Evolutionary conservation across 2,329 filamentous ascomycete species (phyloP).

Genomic region (Stagonosporopsis chrysanthemi): DNA sequence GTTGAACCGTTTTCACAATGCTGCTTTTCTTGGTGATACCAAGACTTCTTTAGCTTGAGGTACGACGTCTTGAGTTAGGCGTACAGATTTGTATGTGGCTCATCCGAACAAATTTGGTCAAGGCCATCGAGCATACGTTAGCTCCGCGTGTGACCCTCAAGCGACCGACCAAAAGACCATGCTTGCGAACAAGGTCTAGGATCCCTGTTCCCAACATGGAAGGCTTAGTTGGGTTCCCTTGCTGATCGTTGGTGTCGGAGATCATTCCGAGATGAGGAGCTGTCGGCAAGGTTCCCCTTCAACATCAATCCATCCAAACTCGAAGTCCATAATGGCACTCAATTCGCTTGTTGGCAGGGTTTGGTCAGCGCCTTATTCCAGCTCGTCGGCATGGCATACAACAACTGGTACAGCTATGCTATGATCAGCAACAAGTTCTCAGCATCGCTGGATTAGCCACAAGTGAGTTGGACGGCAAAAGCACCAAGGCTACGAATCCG

Average conservation of each 20-base stretch:
- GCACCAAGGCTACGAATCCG: not conserved
- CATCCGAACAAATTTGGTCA: not conserved
- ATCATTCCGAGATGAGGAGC: slow-evolving; percentile 3
- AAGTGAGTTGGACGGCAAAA: not conserved
- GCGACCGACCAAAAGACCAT: slow-evolving; percentile 1
- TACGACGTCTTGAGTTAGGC: not conserved
- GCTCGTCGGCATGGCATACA: not conserved
- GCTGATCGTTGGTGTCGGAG: slow-evolving; percentile 13
- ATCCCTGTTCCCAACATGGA: slow-evolving; percentile 7
- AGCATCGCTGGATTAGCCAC: not conserved
- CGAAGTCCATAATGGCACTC: not conserved
- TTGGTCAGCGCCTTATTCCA: not conserved
- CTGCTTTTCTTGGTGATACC: not conserved
- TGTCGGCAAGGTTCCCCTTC: slow-evolving; percentile 3
- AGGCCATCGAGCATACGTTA: slow-evolving; percentile 2
- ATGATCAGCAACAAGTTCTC: not conserved
- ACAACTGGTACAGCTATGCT: not conserved
- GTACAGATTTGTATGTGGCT: slow-evolving; percentile 1
- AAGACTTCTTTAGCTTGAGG: not conserved
- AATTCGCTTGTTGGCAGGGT: not conserved
- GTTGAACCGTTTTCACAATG: not conserved
- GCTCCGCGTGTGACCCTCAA: not conserved
- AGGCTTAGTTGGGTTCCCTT: slow-evolving; percentile 8
- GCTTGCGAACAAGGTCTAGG: slow-evolving; percentile 8
- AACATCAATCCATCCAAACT: slow-evolving; percentile 1